Conservation (phyloP, 805 yeast species). For the Candida taoyuanica region DNA sequence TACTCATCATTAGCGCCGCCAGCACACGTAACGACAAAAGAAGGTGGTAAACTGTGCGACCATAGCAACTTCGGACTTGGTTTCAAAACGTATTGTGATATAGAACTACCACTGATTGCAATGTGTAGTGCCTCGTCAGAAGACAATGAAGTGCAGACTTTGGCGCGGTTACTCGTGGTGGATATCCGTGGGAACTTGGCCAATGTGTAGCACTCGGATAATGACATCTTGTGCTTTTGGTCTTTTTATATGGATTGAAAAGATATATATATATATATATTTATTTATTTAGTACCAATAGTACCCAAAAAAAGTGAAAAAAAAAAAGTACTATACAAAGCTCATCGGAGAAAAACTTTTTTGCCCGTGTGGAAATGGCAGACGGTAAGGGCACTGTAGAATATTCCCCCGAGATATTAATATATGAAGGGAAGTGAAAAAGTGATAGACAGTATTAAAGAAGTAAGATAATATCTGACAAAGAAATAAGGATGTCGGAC, state of each 20-base stretch:
- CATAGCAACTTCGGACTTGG: slow-evolving; percentile 51
- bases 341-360: slow-evolving; percentile 5
- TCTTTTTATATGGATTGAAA: background rate
- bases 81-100: slow-evolving; percentile 36
- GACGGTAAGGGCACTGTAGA: background rate
- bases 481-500: no score
- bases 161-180: slow-evolving; percentile 14
- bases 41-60: slow-evolving; percentile 48
- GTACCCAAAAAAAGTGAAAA: no score
- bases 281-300: no score
- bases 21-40: slow-evolving; percentile 32
- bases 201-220: slow-evolving; percentile 22
- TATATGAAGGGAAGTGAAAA: no score
- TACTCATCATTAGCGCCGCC: slow-evolving; percentile 11
- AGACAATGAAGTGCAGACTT: slow-evolving; percentile 11
- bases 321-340: background rate
- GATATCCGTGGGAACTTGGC: slow-evolving; percentile 26
- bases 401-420: no score
- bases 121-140: slow-evolving; percentile 20
- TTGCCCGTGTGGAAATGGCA: slow-evolving; percentile 4
- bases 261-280: no score
- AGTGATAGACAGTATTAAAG: no score
- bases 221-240: slow-evolving; percentile 16
- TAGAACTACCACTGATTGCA: slow-evolving; percentile 28
- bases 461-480: no score